Base-by-base conservation (phyloP, 805 yeast species). In the Maudiozyma serrabonitensis region DNA sequence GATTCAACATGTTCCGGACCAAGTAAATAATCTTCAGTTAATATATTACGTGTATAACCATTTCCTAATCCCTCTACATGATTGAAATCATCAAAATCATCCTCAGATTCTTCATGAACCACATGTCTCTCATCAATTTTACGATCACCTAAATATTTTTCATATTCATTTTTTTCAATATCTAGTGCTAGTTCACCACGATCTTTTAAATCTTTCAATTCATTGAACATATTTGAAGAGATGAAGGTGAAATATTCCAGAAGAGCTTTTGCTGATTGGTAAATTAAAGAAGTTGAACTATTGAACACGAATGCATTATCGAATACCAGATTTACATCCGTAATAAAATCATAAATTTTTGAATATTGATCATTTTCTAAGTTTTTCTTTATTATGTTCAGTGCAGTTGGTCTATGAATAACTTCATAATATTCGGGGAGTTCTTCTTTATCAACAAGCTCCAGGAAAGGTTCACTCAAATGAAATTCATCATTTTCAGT, bases 361-460 rank as follows among this genome's bases (percentile, higher is more conserved):
- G 73, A 70, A 51, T 79, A 78, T 31, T 76, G 73, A 23, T 80
- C 78, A 16, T 65, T 66, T 16, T 76, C 76, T 41, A 89, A 60
- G 45, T 76, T 75, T 19, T 68, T 68, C 52, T 74, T 69, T 11
- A 91, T 77, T 32, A 78, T 72, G 46, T 73, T 75, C 57, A 91
- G 76, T 1, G 95, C 78, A 64, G 87, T 84, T 13, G 96, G 95
- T 48, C 75, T 71, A 54, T 79, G 75, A 42, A 91, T 81, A 6
- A 85, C 70, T 54, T 78, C 75, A 67, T 82, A 82, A 69, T 90
- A 90, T 58, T 86, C 95, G 1, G 96, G 95, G 57, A 84, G 83
- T 51, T 76, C 78, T 13, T 77, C 76, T 32, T 75, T 76, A 58
- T 81, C 80, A 2, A 91, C 93, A 49, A 81, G 82, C 32, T 81